phyloP scores from a whole-genome alignment of 2,329 filamentous ascomycete genomes.

The Bipolaris victoriae region DNA sequence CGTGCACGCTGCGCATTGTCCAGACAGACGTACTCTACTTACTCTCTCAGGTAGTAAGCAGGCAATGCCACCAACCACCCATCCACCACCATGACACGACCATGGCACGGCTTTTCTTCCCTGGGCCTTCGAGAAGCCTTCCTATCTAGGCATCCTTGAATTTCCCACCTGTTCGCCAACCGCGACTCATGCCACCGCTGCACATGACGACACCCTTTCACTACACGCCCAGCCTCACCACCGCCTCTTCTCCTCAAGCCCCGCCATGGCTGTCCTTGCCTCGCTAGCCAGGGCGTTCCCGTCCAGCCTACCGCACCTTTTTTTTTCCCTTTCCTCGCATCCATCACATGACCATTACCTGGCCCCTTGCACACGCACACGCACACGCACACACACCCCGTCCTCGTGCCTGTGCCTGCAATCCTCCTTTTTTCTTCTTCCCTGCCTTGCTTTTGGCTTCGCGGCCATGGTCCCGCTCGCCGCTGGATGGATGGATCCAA shows the following conservation, averaged over 20 bases:
- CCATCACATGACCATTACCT: constrained; percentile 3
- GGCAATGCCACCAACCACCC: not conserved
- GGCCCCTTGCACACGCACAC: not conserved
- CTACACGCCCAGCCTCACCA: constrained; percentile 18
- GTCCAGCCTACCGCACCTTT: not conserved
- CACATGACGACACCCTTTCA: constrained; percentile 21
- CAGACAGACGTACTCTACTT: no score
- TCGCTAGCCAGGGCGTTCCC: constrained; percentile 4
- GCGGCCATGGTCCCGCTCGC: not conserved
- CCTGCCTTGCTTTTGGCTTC: not conserved
- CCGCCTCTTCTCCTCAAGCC: not conserved
- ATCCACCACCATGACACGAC: not conserved
- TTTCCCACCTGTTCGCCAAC: constrained; percentile 32
- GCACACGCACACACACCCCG: not conserved
- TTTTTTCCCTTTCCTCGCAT: not conserved
- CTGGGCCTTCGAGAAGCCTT: constrained; percentile 31
- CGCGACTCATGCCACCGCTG: constrained; percentile 17
- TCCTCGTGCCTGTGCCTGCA: not conserved
- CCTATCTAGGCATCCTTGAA: constrained; percentile 19
- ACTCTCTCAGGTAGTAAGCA: no score
- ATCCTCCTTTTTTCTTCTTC: not conserved
- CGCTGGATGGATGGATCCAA: not conserved
- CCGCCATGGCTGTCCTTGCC: not conserved
- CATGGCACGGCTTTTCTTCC: not conserved
- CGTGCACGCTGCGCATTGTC: no score